A percentile compares a stretch with the other conserved stretches of the same genome.
These are phyloP conservation scores for Scheffersomyces titani DNA, from an alignment of 1,139 yeast species.

Conservation along the genomic window DNA sequence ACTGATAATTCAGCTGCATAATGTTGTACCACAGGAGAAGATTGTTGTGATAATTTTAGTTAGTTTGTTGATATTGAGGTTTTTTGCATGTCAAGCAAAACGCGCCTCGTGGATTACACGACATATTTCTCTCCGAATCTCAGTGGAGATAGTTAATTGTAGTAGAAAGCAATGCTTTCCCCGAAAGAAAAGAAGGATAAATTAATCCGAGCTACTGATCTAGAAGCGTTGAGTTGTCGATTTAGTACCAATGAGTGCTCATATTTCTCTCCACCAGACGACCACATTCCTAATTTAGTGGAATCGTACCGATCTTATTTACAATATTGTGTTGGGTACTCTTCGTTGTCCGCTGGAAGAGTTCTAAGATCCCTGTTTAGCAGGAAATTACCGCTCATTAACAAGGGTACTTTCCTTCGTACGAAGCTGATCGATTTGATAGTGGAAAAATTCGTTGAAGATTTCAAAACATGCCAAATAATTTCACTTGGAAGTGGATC, in stretches of 20 bases:
- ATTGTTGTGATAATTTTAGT: background rate
- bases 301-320: slow-evolving; percentile 38
- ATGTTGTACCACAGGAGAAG: background rate
- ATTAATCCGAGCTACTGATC: slow-evolving; percentile 70
- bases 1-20: background rate
- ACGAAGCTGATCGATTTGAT: slow-evolving; percentile 61
- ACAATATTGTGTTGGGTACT: slow-evolving; percentile 41
- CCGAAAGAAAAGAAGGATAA: slow-evolving; percentile 45
- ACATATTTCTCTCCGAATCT: background rate
- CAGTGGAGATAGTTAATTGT: background rate
- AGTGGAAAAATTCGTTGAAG: slow-evolving; percentile 49
- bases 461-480: slow-evolving; percentile 51
- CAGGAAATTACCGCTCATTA: slow-evolving; percentile 75
- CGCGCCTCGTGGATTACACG: background rate
- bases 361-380: slow-evolving; percentile 40
- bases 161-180: slow-evolving; percentile 28
- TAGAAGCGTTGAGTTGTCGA: slow-evolving; percentile 82
- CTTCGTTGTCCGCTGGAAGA: slow-evolving; percentile 42
- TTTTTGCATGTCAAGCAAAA: background rate
- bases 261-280: slow-evolving; percentile 56
- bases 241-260: slow-evolving; percentile 54
- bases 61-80: background rate
- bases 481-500: slow-evolving; percentile 94
- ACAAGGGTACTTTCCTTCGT: slow-evolving; percentile 79
- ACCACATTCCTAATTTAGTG: slow-evolving; percentile 44